These are phyloP conservation scores for Danielia reshetovae DNA, from an alignment of 805 yeast species.

Conservation along the genomic window DNA sequence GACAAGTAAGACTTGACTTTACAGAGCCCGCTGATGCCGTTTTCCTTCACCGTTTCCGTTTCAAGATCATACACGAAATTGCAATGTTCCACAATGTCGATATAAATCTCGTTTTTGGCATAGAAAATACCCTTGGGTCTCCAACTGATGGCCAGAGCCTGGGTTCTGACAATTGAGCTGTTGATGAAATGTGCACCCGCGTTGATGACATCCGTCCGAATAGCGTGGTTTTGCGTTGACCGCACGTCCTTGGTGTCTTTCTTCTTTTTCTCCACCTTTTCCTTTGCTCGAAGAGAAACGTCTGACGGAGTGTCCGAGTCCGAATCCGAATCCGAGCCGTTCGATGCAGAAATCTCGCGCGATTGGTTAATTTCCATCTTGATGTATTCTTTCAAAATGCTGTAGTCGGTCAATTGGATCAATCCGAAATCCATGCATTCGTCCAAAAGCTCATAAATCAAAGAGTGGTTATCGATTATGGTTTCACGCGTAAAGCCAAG, in stretches of 20 bases:
- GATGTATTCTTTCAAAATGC: conserved; percentile 73
- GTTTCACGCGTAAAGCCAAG: conserved; percentile 33
- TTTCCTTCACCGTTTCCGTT: conserved; percentile 22
- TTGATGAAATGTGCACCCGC: conserved; percentile 39
- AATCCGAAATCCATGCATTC: conserved; percentile 88
- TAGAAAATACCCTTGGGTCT: conserved; percentile 44
- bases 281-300: not conserved
- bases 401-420: conserved; percentile 80
- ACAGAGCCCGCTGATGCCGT: conserved; percentile 34
- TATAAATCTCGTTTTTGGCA: conserved; percentile 40
- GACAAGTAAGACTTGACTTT: conserved; percentile 36
- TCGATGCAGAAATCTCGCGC: conserved; percentile 2
- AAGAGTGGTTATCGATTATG: conserved; percentile 66
- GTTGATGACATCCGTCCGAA: conserved; percentile 27
- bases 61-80: conserved; percentile 35
- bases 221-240: conserved; percentile 39
- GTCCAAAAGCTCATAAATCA: conserved; percentile 79
- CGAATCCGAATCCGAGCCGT: conserved; percentile 5
- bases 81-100: conserved; percentile 38
- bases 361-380: conserved; percentile 46
- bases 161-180: conserved; percentile 69
- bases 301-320: conserved; percentile 10
- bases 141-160: conserved; percentile 56
- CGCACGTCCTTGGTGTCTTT: not conserved
- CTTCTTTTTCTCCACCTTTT: not conserved